phyloP scores from a whole-genome alignment of 768 basidiomycete species.

The Scleroderma bovista region DNA sequence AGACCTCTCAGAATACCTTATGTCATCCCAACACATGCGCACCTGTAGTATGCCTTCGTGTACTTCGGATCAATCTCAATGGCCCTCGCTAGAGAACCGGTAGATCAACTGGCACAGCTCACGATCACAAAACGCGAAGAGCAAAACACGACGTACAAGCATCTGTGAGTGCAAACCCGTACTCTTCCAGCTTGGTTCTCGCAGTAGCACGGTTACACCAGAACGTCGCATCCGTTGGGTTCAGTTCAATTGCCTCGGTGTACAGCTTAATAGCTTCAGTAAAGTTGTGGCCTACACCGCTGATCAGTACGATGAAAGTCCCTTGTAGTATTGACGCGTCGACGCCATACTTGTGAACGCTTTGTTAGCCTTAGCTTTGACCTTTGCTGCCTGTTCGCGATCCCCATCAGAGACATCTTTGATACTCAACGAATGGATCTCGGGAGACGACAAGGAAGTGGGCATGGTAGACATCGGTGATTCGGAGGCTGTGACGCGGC shows the following conservation, averaged over 20 bases:
- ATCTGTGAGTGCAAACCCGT: constrained; percentile 87
- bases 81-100: constrained; percentile 55
- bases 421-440: constrained; percentile 46
- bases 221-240: constrained; percentile 82
- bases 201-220: constrained; percentile 95
- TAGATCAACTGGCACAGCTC: constrained; percentile 13
- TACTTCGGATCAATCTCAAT: constrained; percentile 86
- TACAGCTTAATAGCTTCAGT: constrained; percentile 72
- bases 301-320: not conserved
- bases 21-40: constrained; percentile 13
- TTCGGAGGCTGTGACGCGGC: constrained; percentile 24
- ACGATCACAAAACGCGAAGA: no score
- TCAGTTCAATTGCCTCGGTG: constrained; percentile 76
- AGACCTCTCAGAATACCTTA: not conserved
- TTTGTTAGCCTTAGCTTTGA: constrained; percentile 87
- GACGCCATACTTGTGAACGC: constrained; percentile 63
- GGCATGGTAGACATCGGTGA: constrained; percentile 49
- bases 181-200: constrained; percentile 89
- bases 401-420: constrained; percentile 66
- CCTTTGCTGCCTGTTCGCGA: constrained; percentile 54
- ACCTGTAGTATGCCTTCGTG: constrained; percentile 87
- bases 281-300: constrained; percentile 64
- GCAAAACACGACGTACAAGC: constrained; percentile 52
- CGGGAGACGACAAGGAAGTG: constrained; percentile 56
- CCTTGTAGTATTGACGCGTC: not conserved